Evolutionary conservation across 345 rosid genomes (phyloP).

Genomic region (Brassica juncea): DNA sequence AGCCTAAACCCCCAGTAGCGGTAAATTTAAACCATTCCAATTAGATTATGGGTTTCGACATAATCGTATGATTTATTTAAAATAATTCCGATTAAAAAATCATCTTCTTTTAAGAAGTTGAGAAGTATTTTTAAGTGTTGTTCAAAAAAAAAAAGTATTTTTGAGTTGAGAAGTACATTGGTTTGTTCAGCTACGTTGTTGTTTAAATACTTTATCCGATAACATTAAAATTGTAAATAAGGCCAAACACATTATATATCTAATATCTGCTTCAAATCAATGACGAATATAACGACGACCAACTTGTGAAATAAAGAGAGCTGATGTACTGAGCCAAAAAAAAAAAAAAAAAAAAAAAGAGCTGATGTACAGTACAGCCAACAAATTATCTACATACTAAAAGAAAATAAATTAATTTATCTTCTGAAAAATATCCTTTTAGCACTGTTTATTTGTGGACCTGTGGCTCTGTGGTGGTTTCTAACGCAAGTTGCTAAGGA

Average conservation of each 20-base stretch:
- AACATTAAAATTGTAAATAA: not conserved
- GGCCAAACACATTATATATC: not conserved
- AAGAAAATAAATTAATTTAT: not conserved
- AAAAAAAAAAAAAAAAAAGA: not conserved
- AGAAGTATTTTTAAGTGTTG: not conserved
- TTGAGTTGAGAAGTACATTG: constrained; percentile 9
- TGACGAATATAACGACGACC: not conserved
- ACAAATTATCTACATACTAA: not conserved
- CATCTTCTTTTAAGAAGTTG: not conserved
- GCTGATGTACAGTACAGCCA: not conserved
- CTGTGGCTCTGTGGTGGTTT: not conserved
- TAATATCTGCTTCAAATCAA: not conserved
- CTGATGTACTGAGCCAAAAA: not conserved
- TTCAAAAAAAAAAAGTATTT: not conserved
- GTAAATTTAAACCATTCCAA: not conserved
- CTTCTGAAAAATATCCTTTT: not conserved
- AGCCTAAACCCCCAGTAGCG: not conserved
- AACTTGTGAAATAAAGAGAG: constrained; percentile 14
- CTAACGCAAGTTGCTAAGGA: not conserved
- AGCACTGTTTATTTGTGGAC: not conserved
- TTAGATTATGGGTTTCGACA: not conserved
- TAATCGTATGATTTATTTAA: not conserved
- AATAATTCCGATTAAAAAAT: too few species aligned
- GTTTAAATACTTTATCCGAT: not conserved
- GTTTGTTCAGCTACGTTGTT: constrained; percentile 12